These are phyloP conservation scores for Verticillium albo-atrum DNA, from an alignment of 2,329 filamentous ascomycete genomes.

Conservation along the genomic window DNA sequence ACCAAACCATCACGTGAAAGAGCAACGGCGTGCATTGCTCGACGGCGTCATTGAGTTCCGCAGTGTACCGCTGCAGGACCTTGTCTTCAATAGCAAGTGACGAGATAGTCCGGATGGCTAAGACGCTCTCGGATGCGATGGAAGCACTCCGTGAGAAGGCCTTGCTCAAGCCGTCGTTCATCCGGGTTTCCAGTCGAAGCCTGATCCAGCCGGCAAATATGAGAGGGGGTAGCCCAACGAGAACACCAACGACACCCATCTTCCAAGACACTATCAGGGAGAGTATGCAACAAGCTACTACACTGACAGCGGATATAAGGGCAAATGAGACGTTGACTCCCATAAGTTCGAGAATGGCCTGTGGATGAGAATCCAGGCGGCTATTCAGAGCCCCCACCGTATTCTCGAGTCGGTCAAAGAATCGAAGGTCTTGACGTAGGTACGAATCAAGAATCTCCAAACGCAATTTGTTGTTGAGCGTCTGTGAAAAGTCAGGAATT, in stretches of 20 bases:
- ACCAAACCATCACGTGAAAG: slow-evolving; percentile 17
- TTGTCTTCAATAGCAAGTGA: slow-evolving; percentile 30
- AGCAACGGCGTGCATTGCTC: slow-evolving; percentile 4
- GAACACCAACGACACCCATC: slow-evolving; percentile 36
- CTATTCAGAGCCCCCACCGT: slow-evolving; percentile 26
- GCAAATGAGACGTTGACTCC: slow-evolving; percentile 37
- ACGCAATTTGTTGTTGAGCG: slow-evolving; percentile 16
- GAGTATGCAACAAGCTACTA: slow-evolving; percentile 33
- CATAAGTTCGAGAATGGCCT: slow-evolving; percentile 41
- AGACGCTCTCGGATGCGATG: slow-evolving; percentile 39
- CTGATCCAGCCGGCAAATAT: slow-evolving; percentile 33
- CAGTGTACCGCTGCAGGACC: slow-evolving; percentile 25
- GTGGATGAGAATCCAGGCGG: slow-evolving; percentile 23
- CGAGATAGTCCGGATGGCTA: slow-evolving; percentile 38
- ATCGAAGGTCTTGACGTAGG: slow-evolving; percentile 35
- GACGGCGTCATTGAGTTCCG: slow-evolving; percentile 23
- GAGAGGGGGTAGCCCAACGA: slow-evolving; percentile 35
- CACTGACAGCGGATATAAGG: slow-evolving; percentile 31
- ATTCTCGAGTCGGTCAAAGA: slow-evolving; percentile 28
- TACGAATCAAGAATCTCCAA: slow-evolving; percentile 21
- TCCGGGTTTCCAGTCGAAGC: slow-evolving; percentile 34
- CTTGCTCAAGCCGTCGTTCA: slow-evolving; percentile 29
- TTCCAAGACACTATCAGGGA: slow-evolving; percentile 38
- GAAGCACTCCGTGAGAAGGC: slow-evolving; percentile 34
- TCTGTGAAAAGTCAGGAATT: neutral